Evolutionary conservation across 768 basidiomycete species (phyloP).

Genomic region (Tulasnella calospora): DNA sequence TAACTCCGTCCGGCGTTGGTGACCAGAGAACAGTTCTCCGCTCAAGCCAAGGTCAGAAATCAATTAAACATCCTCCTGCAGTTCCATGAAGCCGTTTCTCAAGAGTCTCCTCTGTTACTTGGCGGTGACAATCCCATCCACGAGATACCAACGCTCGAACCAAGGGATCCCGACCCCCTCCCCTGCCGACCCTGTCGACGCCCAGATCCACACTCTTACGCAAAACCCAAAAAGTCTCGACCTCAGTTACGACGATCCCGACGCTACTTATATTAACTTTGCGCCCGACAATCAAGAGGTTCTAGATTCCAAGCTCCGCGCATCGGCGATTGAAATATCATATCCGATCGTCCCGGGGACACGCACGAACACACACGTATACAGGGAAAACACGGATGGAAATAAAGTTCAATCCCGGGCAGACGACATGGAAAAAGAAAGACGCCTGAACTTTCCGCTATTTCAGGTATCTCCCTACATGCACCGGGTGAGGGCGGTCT

Average conservation of each 20-base stretch:
- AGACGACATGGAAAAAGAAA: neutral
- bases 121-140: neutral
- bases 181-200: neutral
- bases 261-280: neutral
- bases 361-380: neutral
- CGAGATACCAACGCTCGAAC: neutral
- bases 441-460: conserved; percentile 7
- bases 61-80: neutral
- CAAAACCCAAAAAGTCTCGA: neutral
- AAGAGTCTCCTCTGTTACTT: neutral
- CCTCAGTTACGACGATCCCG: neutral
- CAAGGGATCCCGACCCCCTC: neutral
- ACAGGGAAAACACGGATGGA: neutral
- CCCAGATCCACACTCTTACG: neutral
- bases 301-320: conserved; percentile 3
- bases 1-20: neutral
- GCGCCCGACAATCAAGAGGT: neutral
- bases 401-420: conserved; percentile 2
- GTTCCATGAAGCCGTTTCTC: neutral
- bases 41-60: neutral
- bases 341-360: neutral
- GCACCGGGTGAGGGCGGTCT: neutral
- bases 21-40: neutral
- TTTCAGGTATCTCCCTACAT: neutral
- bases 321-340: conserved; percentile 2